phyloP scores from a whole-genome alignment of 805 yeast species.

The Trichomonascus vanleenenianus region DNA sequence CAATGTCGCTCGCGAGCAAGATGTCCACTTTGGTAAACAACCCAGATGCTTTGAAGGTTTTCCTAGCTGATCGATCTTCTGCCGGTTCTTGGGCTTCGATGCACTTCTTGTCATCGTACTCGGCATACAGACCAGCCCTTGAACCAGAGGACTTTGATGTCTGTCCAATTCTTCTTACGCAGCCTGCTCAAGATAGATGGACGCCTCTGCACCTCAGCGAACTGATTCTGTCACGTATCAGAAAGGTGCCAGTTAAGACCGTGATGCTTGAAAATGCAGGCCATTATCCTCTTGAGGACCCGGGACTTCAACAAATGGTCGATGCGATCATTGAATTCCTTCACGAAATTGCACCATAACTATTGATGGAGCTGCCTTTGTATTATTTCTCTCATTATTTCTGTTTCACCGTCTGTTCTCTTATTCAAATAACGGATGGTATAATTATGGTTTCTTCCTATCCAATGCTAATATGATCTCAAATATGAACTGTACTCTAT shows the following conservation, averaged over 20 bases:
- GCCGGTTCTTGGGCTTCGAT: slow-evolving; percentile 3
- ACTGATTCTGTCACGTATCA: not conserved
- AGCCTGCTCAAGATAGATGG: slow-evolving; percentile 5
- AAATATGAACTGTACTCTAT: no score
- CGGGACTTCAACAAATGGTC: slow-evolving; percentile 6
- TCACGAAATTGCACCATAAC: not conserved
- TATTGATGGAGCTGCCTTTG: no score
- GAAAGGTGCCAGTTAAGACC: slow-evolving; percentile 1
- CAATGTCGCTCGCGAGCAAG: slow-evolving; percentile 2
- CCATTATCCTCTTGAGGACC: slow-evolving; percentile 6
- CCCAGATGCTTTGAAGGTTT: slow-evolving; percentile 1
- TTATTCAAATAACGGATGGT: no score
- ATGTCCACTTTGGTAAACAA: slow-evolving; percentile 1
- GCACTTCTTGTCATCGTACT: slow-evolving; percentile 2
- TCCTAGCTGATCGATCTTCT: slow-evolving; percentile 1
- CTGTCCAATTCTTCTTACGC: slow-evolving; percentile 5
- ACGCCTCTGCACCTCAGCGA: slow-evolving; percentile 4
- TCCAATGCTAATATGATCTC: no score
- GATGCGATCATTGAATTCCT: slow-evolving; percentile 2
- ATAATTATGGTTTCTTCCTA: no score
- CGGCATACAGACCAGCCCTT: slow-evolving; percentile 1
- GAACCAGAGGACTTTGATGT: slow-evolving; percentile 6
- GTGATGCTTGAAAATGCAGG: slow-evolving; percentile 5
- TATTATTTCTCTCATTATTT: no score
- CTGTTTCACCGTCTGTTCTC: no score